Conservation (phyloP, 192 early-diverging fungal species). For the Dispira simplex region DNA sequence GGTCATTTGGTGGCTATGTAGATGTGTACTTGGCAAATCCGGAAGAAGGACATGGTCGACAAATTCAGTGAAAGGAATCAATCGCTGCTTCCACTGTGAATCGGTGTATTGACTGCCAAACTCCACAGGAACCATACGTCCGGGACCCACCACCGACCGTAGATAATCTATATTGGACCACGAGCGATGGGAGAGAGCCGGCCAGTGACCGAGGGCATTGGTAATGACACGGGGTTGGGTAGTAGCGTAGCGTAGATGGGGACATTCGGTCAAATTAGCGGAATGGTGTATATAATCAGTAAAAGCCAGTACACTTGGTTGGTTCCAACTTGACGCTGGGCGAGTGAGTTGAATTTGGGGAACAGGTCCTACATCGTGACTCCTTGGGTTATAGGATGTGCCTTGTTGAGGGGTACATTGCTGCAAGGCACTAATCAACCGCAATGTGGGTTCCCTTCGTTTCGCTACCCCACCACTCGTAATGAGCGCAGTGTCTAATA, state of each 20-base stretch:
- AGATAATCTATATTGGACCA: constrained; percentile 52
- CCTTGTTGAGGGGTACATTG: background rate
- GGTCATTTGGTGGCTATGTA: background rate
- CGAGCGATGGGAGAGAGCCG: constrained; percentile 31
- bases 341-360: background rate
- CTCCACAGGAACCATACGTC: constrained; percentile 71
- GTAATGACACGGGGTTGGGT: constrained; percentile 22
- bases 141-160: constrained; percentile 31
- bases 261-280: background rate
- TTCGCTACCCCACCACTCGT: background rate
- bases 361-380: background rate
- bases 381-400: background rate
- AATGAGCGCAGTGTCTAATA: constrained; percentile 10
- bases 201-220: constrained; percentile 46
- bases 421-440: background rate
- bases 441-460: no score
- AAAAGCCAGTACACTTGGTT: constrained; percentile 1
- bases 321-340: background rate
- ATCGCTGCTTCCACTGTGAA: constrained; percentile 48
- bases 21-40: no score
- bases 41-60: constrained; percentile 27
- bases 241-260: background rate
- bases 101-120: constrained; percentile 68
- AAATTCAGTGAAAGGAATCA: constrained; percentile 59
- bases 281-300: background rate